Evolutionary conservation across 1,139 yeast genomes (phyloP).

Genomic region (Entelexis paramagnoliae): DNA sequence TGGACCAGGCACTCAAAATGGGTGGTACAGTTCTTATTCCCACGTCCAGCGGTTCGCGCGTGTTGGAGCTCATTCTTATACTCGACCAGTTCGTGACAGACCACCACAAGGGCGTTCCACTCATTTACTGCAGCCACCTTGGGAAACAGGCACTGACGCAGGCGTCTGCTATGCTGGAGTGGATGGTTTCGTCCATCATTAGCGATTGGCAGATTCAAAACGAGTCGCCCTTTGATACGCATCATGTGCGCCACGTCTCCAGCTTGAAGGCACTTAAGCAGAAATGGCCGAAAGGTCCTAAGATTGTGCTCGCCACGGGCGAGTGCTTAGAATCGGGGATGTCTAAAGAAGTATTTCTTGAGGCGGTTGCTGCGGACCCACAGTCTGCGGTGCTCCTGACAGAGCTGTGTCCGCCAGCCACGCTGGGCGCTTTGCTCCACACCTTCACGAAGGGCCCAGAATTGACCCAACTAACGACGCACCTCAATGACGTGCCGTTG

Average conservation of each 20-base stretch:
- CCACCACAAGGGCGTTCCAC: slow-evolving; percentile 44
- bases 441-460: slow-evolving; percentile 43
- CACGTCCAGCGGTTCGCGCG: slow-evolving; percentile 70
- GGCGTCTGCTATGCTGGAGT: slow-evolving; percentile 84
- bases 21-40: slow-evolving; percentile 78
- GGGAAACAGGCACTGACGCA: slow-evolving; percentile 71
- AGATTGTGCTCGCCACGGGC: slow-evolving; percentile 74
- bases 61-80: slow-evolving; percentile 65
- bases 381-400: slow-evolving; percentile 65
- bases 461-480: slow-evolving; percentile 9
- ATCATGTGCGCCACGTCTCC: slow-evolving; percentile 46
- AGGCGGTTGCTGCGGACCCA: slow-evolving; percentile 48
- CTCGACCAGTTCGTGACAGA: slow-evolving; percentile 39
- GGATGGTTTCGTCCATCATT: slow-evolving; percentile 79
- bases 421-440: slow-evolving; percentile 41
- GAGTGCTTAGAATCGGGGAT: slow-evolving; percentile 59
- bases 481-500: slow-evolving; percentile 19
- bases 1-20: slow-evolving; percentile 54
- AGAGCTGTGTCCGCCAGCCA: slow-evolving; percentile 39
- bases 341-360: slow-evolving; percentile 47
- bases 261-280: slow-evolving; percentile 50
- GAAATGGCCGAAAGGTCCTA: slow-evolving; percentile 56
- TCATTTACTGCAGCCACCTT: slow-evolving; percentile 63
- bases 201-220: slow-evolving; percentile 72
- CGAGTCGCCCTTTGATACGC: slow-evolving; percentile 53